Base-by-base conservation (phyloP, 345 rosid genomes). In the Cardamine occulta region DNA sequence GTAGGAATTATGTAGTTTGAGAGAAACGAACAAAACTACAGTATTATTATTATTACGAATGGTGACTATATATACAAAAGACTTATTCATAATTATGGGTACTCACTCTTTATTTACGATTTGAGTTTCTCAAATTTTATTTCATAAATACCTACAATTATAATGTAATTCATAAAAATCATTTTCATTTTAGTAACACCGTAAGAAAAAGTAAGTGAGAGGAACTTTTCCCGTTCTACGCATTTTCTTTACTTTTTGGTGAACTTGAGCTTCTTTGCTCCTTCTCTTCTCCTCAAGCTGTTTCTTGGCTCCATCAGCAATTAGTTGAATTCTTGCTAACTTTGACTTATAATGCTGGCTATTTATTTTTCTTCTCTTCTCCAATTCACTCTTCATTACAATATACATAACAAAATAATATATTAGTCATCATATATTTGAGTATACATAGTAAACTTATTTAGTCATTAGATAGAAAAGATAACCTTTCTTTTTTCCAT, bases 401-500 rank as follows among this genome's bases (percentile, higher is more conserved):
- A 73, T 29, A 49, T 32, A 28, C 7, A 62, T 42, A 70, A 56
- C n/a, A 24, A 39, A 45, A 58, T 24, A 13, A 6, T 35, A 19
- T 35, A 24, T 40, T 35, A 58, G 2, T 15, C 31, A 7, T 45
- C 7, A 32, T 7, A 3, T 42, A 42, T 53, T 17, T 40, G 13
- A 28, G 21, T 23, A 71, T 24, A 57, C 35, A 37, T 5, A n/a
- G 32, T 13, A 31, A 35, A 14, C 4, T 4, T 39, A 5, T 35
- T 53, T 21, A 65, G 31, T 29, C 7, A 34, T 57, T 47, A 29
- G 21, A 49, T 65, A 21, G 37, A 57, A 57, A 21, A 18, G 13
- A 12, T 11, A 28, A 91, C 97, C 96, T 82, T 83, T 80, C 68
- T 86, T 80, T 72, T 82, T 56, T 91, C 96, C 85, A 83, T 81